phyloP scores from a whole-genome alignment of 495 filamentous ascomycete species.

The Haplographium delicatum region DNA sequence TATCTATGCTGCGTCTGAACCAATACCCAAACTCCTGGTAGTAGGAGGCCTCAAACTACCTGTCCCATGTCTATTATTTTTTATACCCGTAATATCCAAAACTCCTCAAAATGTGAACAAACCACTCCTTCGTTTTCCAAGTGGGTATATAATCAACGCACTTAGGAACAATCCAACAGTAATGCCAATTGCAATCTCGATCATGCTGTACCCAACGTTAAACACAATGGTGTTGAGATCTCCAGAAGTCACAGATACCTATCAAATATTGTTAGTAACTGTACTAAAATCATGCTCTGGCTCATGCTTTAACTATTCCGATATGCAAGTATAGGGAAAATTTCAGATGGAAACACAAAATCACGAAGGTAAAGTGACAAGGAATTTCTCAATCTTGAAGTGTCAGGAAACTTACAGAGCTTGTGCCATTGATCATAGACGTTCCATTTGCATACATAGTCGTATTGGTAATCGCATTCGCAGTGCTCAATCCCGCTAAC shows the following conservation, averaged over 20 bases:
- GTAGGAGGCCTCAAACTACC: too few species aligned
- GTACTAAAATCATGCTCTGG: background rate
- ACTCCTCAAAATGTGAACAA: conserved; percentile 73
- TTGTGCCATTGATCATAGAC: conserved; percentile 13
- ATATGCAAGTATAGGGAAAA: too few species aligned
- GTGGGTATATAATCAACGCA: conserved; percentile 81
- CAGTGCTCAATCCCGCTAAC: conserved; percentile 77
- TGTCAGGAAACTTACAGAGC: conserved; percentile 17
- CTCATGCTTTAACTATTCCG: conserved; percentile 6
- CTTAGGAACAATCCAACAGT: conserved; percentile 87
- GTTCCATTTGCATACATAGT: conserved; percentile 21
- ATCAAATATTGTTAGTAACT: too few species aligned
- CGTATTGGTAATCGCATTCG: conserved; percentile 67
- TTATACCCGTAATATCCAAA: background rate
- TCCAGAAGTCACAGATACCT: conserved; percentile 14
- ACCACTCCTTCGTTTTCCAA: conserved; percentile 86
- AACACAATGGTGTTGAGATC: conserved; percentile 65
- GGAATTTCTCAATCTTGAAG: too few species aligned
- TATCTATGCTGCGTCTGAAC: too few species aligned
- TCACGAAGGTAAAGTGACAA: too few species aligned
- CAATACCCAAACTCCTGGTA: too few species aligned
- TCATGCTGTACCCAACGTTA: conserved; percentile 79
- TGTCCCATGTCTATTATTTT: too few species aligned
- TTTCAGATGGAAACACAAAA: conserved; percentile 2
- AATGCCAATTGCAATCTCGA: conserved; percentile 90